Conservation (phyloP, 257 asterid genomes). For the Penstemon barbatus region DNA sequence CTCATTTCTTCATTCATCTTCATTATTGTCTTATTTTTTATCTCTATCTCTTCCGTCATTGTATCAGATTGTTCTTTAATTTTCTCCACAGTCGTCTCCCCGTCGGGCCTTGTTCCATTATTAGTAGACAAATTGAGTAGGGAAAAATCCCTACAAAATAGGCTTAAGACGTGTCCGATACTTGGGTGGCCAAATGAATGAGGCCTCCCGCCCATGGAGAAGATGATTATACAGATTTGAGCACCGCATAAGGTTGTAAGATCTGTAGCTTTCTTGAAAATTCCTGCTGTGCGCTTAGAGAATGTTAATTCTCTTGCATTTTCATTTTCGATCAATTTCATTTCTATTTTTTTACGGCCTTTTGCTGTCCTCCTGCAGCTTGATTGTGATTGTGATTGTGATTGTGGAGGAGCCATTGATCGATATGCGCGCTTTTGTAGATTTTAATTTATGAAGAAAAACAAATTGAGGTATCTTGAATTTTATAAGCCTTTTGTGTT, state of each 20-base stretch:
- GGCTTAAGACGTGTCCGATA: neutral
- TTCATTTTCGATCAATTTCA: conserved; percentile 22
- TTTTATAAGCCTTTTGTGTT: too few species aligned
- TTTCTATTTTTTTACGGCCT: conserved; percentile 30
- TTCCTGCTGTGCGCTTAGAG: conserved; percentile 29
- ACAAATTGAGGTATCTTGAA: too few species aligned
- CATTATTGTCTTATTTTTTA: neutral
- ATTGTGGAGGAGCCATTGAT: conserved; percentile 22
- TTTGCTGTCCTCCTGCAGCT: neutral
- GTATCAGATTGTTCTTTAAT: conserved; percentile 10
- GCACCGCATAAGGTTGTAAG: neutral
- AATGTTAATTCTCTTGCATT: conserved; percentile 22
- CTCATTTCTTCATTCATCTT: neutral
- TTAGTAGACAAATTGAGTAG: neutral
- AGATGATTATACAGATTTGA: conserved; percentile 15
- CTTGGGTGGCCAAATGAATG: conserved; percentile 23
- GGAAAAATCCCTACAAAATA: neutral
- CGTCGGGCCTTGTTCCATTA: neutral
- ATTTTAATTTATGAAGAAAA: too few species aligned
- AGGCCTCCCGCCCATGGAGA: conserved; percentile 4
- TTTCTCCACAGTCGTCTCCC: neutral
- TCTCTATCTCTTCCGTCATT: neutral
- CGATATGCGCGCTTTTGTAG: too few species aligned
- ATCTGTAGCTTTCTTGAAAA: conserved; percentile 34
- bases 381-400: too few species aligned